Evolutionary conservation across 2,329 filamentous ascomycete genomes (phyloP), one percentile per base, ranked within the genome.

Genomic region (Aspergillus tanneri): DNA sequence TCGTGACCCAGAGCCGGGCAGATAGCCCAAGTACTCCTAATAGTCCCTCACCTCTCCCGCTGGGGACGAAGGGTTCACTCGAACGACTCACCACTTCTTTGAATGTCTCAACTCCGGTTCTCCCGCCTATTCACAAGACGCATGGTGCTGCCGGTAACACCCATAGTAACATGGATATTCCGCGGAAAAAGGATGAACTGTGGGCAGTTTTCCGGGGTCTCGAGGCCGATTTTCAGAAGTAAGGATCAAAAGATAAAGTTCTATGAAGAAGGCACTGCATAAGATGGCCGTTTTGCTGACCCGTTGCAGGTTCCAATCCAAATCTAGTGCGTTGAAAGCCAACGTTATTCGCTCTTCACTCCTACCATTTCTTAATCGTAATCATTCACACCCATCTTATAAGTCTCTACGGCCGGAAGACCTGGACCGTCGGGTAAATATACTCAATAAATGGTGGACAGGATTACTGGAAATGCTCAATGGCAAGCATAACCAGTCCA

Each of bases 391-490:
- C 61, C 72, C 81, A 1, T 89, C 87, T 7, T 86, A 82, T 59
- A 76, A 75, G 54, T 74, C 67, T 12, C 74, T 96, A 37, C 75
- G 81, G n/a, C 78, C 88, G 2, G 89, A 95, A 71, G 89, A 95
- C 64, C 71, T 96, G 36, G 90, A 96, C 61, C 81, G 87, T 27
- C 81, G 91, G 50, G 81, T 87, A 2, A 84, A 83, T 36, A 88
- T 95, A 39, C 72, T 96, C 49, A 89, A 93, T 66, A 91, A 88
- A 64, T 96, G 91, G 91, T 96, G 91, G 91, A 85, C 79, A 35
- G 85, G 82, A 1, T 74, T 96, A 30, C 72, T 96, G 47, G 90
- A 93, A 50, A 83, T 95, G 75, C 79, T 96, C 19, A 85, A 90
- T 56, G 87, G 86, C 24, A 80, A 81, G 52, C 82, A 85, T 63